A percentile compares a stretch with the other conserved stretches of the same genome.
Conservation (phyloP, 352 stramenopile species). For the Saprolegnia diclina region DNA sequence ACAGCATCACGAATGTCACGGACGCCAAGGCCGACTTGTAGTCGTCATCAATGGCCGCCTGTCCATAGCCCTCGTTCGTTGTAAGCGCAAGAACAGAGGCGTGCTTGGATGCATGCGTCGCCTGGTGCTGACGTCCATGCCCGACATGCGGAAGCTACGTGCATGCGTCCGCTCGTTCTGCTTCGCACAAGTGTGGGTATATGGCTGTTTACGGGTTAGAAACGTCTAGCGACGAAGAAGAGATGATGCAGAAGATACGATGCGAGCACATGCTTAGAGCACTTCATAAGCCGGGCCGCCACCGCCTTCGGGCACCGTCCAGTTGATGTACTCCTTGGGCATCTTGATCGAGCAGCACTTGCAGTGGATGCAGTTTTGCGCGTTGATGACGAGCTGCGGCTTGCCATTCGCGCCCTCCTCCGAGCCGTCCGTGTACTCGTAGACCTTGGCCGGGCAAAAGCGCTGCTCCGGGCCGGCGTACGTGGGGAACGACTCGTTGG, state of each 20-base stretch:
- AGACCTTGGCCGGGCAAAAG: slow-evolving; percentile 97
- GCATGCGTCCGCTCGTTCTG: no score
- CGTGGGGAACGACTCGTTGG: slow-evolving; percentile 83
- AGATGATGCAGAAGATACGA: no score
- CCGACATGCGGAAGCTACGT: no score
- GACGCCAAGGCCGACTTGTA: slow-evolving; percentile 6
- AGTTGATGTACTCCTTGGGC: slow-evolving; percentile 98
- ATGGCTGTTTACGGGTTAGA: no score
- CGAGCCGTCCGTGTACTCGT: slow-evolving; percentile 96
- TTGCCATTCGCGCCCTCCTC: slow-evolving; percentile 61
- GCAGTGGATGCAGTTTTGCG: slow-evolving; percentile 99
- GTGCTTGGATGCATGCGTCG: neutral
- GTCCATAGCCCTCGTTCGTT: no score
- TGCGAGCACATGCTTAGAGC: no score
- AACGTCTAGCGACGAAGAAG: no score
- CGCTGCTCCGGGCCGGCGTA: slow-evolving; percentile 96
- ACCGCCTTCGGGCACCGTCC: slow-evolving; percentile 97
- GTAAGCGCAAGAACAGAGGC: neutral
- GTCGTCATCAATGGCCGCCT: no score
- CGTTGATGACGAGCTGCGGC: slow-evolving; percentile 97
- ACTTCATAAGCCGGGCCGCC: slow-evolving; percentile 92
- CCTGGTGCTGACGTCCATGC: no score
- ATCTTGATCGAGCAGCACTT: slow-evolving; percentile 99
- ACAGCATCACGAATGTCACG: slow-evolving; percentile 32
- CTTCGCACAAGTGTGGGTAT: no score